These are phyloP conservation scores for Fusarium sp. DNA, from an alignment of 2,329 filamentous ascomycete genomes.

Conservation along the genomic window DNA sequence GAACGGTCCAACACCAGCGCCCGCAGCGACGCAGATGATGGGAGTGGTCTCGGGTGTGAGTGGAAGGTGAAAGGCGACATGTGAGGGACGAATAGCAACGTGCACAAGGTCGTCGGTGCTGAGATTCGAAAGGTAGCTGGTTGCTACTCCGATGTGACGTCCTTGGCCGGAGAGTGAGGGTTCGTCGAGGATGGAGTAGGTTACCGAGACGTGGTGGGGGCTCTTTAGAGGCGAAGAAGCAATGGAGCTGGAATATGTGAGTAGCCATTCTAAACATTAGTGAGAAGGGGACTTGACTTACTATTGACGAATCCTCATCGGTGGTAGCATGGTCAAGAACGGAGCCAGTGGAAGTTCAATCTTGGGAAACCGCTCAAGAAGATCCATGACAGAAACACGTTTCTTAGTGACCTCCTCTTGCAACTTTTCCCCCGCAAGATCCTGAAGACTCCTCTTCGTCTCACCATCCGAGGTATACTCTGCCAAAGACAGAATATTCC, in stretches of 20 bases:
- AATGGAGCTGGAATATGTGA: slow-evolving; percentile 58
- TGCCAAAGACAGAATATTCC: slow-evolving; percentile 45
- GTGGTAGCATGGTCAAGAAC: slow-evolving; percentile 72
- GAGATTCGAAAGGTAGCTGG: slow-evolving; percentile 65
- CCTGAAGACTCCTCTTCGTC: slow-evolving; percentile 48
- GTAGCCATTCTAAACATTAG: not conserved
- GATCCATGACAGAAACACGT: slow-evolving; percentile 66
- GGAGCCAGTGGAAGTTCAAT: slow-evolving; percentile 66
- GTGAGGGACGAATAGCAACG: slow-evolving; percentile 56
- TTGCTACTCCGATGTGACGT: slow-evolving; percentile 63
- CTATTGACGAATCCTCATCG: slow-evolving; percentile 61
- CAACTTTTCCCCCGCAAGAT: slow-evolving; percentile 49
- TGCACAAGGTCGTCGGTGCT: slow-evolving; percentile 52
- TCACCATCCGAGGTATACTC: slow-evolving; percentile 47
- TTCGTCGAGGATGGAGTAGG: slow-evolving; percentile 1
- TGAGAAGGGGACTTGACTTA: not conserved
- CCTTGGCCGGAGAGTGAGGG: slow-evolving; percentile 48
- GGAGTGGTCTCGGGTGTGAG: slow-evolving; percentile 53
- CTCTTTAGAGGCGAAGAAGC: slow-evolving; percentile 73
- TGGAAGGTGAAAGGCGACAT: slow-evolving; percentile 57
- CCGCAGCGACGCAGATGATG: slow-evolving; percentile 59
- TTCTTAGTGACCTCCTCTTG: slow-evolving; percentile 57
- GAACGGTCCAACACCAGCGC: slow-evolving; percentile 68
- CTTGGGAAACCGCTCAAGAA: slow-evolving; percentile 66
- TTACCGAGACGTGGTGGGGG: slow-evolving; percentile 41